phyloP scores from a whole-genome alignment of 2,329 filamentous ascomycete species.

The Ascosphaera apis region DNA sequence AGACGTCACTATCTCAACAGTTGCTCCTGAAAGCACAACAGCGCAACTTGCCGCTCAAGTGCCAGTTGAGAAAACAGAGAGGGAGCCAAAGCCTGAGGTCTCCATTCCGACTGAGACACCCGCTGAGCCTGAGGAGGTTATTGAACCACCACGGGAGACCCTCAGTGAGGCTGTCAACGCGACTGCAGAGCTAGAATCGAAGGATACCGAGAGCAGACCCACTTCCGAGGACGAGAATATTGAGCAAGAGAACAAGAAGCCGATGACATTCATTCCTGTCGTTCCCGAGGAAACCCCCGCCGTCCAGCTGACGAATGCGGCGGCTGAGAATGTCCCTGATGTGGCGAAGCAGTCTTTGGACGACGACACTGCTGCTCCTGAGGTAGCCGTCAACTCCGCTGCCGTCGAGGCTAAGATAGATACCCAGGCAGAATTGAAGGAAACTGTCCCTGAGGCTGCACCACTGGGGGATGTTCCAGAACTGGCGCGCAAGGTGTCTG shows the following conservation, averaged over 20 bases:
- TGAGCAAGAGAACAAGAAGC: constrained; percentile 21
- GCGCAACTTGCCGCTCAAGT: constrained; percentile 43
- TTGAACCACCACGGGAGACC: constrained; percentile 43
- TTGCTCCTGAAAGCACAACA: constrained; percentile 45
- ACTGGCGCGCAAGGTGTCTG: constrained; percentile 21
- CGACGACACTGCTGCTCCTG: constrained; percentile 28
- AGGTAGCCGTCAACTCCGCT: constrained; percentile 22
- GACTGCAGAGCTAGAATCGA: constrained; percentile 47
- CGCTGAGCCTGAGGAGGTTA: constrained; percentile 47
- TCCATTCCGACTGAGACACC: constrained; percentile 64
- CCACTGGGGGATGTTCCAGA: constrained; percentile 20
- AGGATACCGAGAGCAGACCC: constrained; percentile 60
- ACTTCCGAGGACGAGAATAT: constrained; percentile 23
- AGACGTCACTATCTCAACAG: constrained; percentile 37
- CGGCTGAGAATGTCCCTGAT: constrained; percentile 29
- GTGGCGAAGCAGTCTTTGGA: constrained; percentile 13
- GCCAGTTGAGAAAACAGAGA: constrained; percentile 32
- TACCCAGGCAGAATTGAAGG: constrained; percentile 1
- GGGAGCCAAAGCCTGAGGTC: constrained; percentile 32
- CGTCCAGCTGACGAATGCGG: constrained; percentile 13
- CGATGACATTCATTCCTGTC: too few species aligned
- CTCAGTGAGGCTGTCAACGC: constrained; percentile 48
- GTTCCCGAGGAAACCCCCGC: constrained; percentile 19
- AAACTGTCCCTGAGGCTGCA: constrained; percentile 21
- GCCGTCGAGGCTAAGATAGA: constrained; percentile 23